phyloP scores from a whole-genome alignment of 1,284 basidiomycete genomes.

The Ceratobasidium sp. region DNA sequence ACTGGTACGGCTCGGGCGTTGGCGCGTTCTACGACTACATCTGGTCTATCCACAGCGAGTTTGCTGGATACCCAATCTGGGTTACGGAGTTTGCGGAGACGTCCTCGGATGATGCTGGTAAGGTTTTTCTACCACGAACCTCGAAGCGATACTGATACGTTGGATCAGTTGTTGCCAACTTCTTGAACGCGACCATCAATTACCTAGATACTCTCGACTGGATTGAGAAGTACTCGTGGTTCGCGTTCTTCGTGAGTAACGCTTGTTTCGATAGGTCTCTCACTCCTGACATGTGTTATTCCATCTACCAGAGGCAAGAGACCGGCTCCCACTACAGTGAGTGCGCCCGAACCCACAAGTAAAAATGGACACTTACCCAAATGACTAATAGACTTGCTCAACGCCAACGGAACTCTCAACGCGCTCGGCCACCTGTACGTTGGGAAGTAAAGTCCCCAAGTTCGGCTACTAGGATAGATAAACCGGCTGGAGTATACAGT shows the following conservation, averaged over 20 bases:
- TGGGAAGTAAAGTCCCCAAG: background rate
- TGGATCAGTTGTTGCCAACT: conserved; percentile 14
- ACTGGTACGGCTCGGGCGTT: conserved; percentile 27
- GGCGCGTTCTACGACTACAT: conserved; percentile 29
- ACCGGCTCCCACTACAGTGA: conserved; percentile 5
- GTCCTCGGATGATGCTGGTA: conserved; percentile 14
- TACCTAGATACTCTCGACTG: conserved; percentile 30
- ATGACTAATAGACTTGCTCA: conserved; percentile 13
- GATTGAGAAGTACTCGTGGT: conserved; percentile 22
- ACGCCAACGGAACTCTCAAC: conserved; percentile 27
- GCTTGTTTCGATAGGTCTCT: too few species aligned
- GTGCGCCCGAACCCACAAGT: background rate
- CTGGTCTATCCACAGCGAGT: conserved; percentile 11
- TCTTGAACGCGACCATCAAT: conserved; percentile 7
- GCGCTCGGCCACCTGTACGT: conserved; percentile 9
- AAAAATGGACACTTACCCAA: background rate
- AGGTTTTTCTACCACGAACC: background rate
- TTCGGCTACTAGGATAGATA: background rate
- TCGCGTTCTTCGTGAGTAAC: conserved; percentile 13
- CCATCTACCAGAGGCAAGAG: background rate
- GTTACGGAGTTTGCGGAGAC: conserved; percentile 26
- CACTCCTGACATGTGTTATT: background rate
- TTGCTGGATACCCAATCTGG: conserved; percentile 14
- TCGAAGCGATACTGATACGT: background rate
- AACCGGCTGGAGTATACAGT: background rate